Percentiles rank a stretch among this genome's conserved stretches.
These are phyloP conservation scores for Cucurbita ficifolia DNA, from an alignment of 306 rosid genomes.

Conservation along the genomic window DNA sequence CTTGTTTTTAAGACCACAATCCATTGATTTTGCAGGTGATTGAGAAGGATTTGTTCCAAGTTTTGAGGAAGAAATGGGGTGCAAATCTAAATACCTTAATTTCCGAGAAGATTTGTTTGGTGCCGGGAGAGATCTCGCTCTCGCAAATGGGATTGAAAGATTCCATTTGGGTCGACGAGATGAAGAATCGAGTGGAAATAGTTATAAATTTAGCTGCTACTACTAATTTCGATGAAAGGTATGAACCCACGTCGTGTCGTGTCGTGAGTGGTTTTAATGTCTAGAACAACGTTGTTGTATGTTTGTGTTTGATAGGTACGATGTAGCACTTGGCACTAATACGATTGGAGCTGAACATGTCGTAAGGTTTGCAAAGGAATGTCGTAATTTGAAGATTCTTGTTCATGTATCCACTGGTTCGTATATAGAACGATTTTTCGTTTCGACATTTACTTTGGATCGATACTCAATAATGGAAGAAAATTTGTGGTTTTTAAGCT, in stretches of 20 bases:
- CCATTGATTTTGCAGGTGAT: conserved; percentile 23
- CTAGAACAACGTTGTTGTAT: not conserved
- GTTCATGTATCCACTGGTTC: conserved; percentile 76
- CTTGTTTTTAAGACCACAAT: not conserved
- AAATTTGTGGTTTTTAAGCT: conserved; percentile 18
- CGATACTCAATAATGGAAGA: not conserved
- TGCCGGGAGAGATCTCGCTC: conserved; percentile 49
- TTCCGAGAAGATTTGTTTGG: conserved; percentile 40
- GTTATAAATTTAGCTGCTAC: conserved; percentile 74
- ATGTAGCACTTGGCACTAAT: conserved; percentile 43
- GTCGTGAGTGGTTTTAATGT: too few species aligned
- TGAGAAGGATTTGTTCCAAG: conserved; percentile 51
- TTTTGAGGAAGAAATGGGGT: conserved; percentile 45
- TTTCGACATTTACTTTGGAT: not conserved
- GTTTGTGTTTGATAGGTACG: conserved; percentile 29
- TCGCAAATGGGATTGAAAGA: conserved; percentile 47
- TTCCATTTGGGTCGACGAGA: conserved; percentile 23
- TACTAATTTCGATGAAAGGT: conserved; percentile 76
- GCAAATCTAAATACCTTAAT: conserved; percentile 25
- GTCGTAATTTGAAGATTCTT: conserved; percentile 33
- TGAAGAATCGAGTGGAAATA: conserved; percentile 28
- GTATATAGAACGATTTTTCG: not conserved
- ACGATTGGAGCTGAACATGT: conserved; percentile 50
- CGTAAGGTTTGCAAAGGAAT: conserved; percentile 53
- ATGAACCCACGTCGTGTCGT: not conserved